Evolutionary conservation across 768 basidiomycete genomes (phyloP).

Genomic region (Rhizopogon salebrosus): DNA sequence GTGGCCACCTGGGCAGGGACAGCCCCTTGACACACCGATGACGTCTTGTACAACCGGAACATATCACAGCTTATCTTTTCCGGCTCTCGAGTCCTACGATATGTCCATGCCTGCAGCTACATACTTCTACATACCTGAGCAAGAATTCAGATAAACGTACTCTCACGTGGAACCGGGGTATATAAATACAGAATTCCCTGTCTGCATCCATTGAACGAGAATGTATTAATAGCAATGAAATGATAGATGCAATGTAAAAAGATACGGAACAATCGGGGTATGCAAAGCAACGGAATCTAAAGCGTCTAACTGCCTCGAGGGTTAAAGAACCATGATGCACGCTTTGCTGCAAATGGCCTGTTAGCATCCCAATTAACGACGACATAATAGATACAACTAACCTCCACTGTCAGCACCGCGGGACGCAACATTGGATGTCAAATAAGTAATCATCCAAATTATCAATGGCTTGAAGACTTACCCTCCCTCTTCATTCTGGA

Average conservation of each 20-base stretch:
- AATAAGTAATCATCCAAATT: constrained; percentile 13
- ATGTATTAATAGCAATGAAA: constrained; percentile 23
- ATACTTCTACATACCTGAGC: too few relatives aligned
- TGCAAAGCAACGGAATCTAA: constrained; percentile 4
- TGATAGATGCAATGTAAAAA: constrained; percentile 20
- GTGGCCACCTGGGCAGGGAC: constrained; percentile 24
- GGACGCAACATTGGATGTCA: constrained; percentile 11
- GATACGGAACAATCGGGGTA: constrained; percentile 10
- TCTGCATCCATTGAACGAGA: constrained; percentile 1
- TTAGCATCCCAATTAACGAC: constrained; percentile 16
- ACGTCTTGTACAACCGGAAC: constrained; percentile 17
- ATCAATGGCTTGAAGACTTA: constrained; percentile 32
- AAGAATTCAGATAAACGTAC: too few relatives aligned
- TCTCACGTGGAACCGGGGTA: too few relatives aligned
- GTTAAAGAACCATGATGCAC: constrained; percentile 92
- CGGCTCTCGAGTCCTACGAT: too few relatives aligned
- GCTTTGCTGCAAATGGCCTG: constrained; percentile 60
- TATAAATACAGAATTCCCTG: too few relatives aligned
- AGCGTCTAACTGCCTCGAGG: constrained; percentile 50
- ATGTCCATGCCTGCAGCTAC: constrained; percentile 2
- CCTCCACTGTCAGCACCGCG: constrained; percentile 27
- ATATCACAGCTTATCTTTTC: constrained; percentile 12
- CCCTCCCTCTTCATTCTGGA: constrained; percentile 81
- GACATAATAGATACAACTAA: constrained; percentile 16
- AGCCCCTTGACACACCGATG: constrained; percentile 3